phyloP scores from a whole-genome alignment of 345 rosid species.

The Viola odorata region DNA sequence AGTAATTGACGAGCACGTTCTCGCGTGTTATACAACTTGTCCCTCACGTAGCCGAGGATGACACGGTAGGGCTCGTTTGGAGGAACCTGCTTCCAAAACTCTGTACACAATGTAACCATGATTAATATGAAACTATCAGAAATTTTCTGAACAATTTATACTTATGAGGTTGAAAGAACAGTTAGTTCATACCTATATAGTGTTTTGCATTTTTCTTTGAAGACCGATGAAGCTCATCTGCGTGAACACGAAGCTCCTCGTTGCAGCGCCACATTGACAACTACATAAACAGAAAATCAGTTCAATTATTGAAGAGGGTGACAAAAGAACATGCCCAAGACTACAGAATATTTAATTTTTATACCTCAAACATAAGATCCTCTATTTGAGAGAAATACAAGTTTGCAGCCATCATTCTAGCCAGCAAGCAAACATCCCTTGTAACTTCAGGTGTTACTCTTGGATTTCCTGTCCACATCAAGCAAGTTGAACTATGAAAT shows the following conservation, averaged over 20 bases:
- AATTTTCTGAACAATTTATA: not conserved
- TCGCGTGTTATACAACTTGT: slow-evolving; percentile 82
- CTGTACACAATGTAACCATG: slow-evolving; percentile 24
- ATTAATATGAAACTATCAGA: not conserved
- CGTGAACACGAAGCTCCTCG: slow-evolving; percentile 79
- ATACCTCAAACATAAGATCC: slow-evolving; percentile 96
- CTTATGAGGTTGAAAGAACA: not conserved
- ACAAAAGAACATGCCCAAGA: not conserved
- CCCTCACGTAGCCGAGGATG: slow-evolving; percentile 88
- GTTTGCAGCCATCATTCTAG: slow-evolving; percentile 99
- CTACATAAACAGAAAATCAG: slow-evolving; percentile 27
- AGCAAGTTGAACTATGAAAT: not conserved
- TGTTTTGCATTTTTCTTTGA: slow-evolving; percentile 92
- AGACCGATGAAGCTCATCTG: slow-evolving; percentile 66
- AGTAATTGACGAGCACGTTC: slow-evolving; percentile 87
- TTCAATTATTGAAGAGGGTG: not conserved
- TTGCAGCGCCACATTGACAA: slow-evolving; percentile 99
- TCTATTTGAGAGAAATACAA: slow-evolving; percentile 87
- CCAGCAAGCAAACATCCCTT: slow-evolving; percentile 94
- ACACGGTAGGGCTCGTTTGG: slow-evolving; percentile 90
- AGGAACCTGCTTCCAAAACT: slow-evolving; percentile 93
- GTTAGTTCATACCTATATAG: slow-evolving; percentile 62
- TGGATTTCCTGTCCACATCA: slow-evolving; percentile 62
- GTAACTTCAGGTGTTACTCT: slow-evolving; percentile 99
- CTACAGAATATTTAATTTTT: not conserved